A percentile compares a stretch with the other conserved stretches of the same genome.
phyloP scores from a whole-genome alignment of 208 protist species.

The Crithidia fasciculata region DNA sequence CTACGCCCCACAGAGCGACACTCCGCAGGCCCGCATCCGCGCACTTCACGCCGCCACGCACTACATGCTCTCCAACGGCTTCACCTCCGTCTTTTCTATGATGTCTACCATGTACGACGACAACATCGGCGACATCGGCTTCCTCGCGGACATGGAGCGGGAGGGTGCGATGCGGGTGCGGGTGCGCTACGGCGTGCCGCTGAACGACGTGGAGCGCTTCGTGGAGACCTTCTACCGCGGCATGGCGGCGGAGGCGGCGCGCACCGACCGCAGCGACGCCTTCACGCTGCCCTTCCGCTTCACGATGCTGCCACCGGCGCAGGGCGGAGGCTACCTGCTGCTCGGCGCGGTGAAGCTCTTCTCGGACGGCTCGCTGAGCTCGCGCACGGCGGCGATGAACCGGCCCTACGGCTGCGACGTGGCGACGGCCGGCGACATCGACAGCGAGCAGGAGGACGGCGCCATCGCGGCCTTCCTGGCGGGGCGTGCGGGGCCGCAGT shows the following conservation, averaged over 20 bases:
- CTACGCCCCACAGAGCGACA: constrained; percentile 37
- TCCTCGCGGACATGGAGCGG: constrained; percentile 38
- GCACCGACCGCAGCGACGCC: constrained; percentile 25
- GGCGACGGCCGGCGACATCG: constrained; percentile 45
- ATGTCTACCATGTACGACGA: constrained; percentile 48
- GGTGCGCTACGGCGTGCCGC: constrained; percentile 42
- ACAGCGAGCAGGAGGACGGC: constrained; percentile 49
- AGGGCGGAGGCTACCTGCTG: constrained; percentile 46
- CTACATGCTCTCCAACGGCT: constrained; percentile 45
- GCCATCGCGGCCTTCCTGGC: constrained; percentile 31
- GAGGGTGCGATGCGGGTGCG: constrained; percentile 45
- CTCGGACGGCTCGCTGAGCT: constrained; percentile 68
- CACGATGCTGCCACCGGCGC: constrained; percentile 31
- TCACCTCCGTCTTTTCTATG: constrained; percentile 64
- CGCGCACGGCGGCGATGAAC: constrained; percentile 63
- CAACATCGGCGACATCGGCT: constrained; percentile 43
- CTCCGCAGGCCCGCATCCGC: constrained; percentile 12
- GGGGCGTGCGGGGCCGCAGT: constrained; percentile 16
- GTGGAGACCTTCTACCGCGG: constrained; percentile 22
- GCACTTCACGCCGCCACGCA: constrained; percentile 29
- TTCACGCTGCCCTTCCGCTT: constrained; percentile 55
- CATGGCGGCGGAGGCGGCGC: background rate
- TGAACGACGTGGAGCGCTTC: constrained; percentile 34
- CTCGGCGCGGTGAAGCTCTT: constrained; percentile 70
- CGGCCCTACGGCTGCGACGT: constrained; percentile 50